phyloP scores from a whole-genome alignment of 352 stramenopile genomes.

The Phytophthora sp. region DNA sequence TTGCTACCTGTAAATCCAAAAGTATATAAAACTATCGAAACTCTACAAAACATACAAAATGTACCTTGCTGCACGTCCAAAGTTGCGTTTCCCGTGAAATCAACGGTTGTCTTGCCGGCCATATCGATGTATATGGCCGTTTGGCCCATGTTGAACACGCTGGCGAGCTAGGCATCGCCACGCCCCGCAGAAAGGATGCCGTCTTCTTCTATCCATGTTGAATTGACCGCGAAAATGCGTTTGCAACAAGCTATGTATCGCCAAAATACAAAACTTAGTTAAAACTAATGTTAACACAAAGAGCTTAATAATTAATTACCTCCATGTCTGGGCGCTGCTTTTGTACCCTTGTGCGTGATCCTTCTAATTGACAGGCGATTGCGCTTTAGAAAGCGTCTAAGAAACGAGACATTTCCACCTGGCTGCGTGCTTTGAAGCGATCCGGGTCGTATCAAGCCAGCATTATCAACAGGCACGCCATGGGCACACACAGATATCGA shows the following conservation, averaged over 20 bases:
- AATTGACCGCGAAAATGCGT: constrained; percentile 13
- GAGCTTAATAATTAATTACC: constrained; percentile 2
- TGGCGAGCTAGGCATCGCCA: not conserved
- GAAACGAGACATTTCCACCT: constrained; percentile 2
- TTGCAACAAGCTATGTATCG: constrained; percentile 15
- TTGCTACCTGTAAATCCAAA: constrained; percentile 1
- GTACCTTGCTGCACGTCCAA: constrained; percentile 16
- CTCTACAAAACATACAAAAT: no score
- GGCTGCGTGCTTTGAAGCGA: not conserved
- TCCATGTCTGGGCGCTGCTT: constrained; percentile 19
- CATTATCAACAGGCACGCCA: constrained; percentile 14
- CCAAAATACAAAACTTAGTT: not conserved
- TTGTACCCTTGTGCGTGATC: constrained; percentile 8
- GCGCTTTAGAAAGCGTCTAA: constrained; percentile 7
- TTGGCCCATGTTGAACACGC: no score
- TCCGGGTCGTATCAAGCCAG: constrained; percentile 5
- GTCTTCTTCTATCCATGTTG: constrained; percentile 21
- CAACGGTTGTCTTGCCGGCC: no score
- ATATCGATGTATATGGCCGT: no score
- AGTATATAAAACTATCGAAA: no score
- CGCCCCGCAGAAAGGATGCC: not conserved
- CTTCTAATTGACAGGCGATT: constrained; percentile 4
- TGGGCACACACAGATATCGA: constrained; percentile 10
- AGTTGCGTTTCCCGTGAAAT: no score
- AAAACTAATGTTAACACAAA: not conserved